Evolutionary conservation across 2,329 filamentous ascomycete species (phyloP).

Genomic region (Leptodontidium sp.): DNA sequence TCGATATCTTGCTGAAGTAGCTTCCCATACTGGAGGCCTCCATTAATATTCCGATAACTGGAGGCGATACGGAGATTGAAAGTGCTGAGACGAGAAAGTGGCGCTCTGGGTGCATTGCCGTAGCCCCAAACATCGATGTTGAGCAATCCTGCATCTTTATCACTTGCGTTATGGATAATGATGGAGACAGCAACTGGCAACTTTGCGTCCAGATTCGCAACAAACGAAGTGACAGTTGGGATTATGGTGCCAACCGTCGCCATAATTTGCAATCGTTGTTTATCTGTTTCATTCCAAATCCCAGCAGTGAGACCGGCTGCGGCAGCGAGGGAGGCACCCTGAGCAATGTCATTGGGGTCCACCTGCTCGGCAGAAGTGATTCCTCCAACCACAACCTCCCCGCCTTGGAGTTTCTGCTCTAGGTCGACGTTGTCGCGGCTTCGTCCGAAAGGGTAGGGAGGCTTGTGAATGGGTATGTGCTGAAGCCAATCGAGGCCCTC

Average conservation of each 20-base stretch:
- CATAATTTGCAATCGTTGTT: neutral
- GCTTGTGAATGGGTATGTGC: constrained; percentile 1
- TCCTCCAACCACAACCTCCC: neutral
- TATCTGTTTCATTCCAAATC: constrained; percentile 1
- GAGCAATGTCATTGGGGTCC: neutral
- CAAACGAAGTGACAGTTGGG: neutral
- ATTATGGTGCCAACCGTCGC: constrained; percentile 1
- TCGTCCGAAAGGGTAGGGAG: neutral
- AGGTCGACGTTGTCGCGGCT: neutral
- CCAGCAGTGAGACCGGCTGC: neutral
- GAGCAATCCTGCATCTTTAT: neutral
- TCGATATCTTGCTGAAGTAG: constrained; percentile 1
- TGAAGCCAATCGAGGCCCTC: neutral
- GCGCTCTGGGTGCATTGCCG: neutral
- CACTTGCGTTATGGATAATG: neutral
- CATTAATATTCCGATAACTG: neutral
- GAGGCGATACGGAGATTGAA: constrained; percentile 1
- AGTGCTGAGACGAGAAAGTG: neutral
- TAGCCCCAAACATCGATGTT: constrained; percentile 1
- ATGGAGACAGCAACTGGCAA: neutral
- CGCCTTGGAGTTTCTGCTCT: constrained; percentile 1
- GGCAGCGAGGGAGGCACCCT: neutral
- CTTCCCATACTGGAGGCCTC: constrained; percentile 1
- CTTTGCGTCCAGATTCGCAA: constrained; percentile 1
- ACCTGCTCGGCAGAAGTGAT: constrained; percentile 1